phyloP scores from a whole-genome alignment of 1,139 yeast genomes.

The Spathaspora sp. region DNA sequence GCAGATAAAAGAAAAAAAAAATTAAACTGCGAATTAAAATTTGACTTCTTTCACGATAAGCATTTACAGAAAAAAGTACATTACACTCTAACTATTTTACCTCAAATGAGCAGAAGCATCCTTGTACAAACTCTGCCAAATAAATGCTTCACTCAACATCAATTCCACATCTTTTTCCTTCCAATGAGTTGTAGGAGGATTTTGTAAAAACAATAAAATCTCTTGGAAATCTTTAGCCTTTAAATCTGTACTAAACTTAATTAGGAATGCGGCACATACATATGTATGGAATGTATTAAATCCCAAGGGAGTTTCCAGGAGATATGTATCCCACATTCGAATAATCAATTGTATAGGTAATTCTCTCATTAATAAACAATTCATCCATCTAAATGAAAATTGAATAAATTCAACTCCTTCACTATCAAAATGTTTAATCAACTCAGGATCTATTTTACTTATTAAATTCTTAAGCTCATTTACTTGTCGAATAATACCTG shows the following conservation, averaged over 20 bases:
- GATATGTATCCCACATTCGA: conserved; percentile 97
- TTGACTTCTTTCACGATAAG: neutral
- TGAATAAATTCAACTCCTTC: conserved; percentile 93
- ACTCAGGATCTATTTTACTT: conserved; percentile 71
- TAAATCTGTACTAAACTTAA: conserved; percentile 77
- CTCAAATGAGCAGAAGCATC: conserved; percentile 83
- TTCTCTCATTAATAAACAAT: conserved; percentile 94
- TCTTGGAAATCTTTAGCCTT: conserved; percentile 94
- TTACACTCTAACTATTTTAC: conserved; percentile 6
- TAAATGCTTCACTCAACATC: conserved; percentile 89
- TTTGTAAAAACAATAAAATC: conserved; percentile 83
- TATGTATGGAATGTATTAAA: conserved; percentile 92
- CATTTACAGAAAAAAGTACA: neutral
- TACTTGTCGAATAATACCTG: conserved; percentile 93
- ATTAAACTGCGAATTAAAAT: neutral
- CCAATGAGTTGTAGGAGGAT: conserved; percentile 86
- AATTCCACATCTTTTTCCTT: conserved; percentile 86
- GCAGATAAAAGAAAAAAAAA: neutral
- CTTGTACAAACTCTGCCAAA: conserved; percentile 92
- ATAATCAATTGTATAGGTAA: conserved; percentile 73
- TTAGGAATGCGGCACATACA: conserved; percentile 96
- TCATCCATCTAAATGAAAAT: conserved; percentile 98
- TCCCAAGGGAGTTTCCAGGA: conserved; percentile 85
- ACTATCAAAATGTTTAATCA: conserved; percentile 69
- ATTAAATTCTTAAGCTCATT: conserved; percentile 75